Evolutionary conservation across 2,329 filamentous ascomycete genomes (phyloP).

Genomic region (Trichoderma sp.): DNA sequence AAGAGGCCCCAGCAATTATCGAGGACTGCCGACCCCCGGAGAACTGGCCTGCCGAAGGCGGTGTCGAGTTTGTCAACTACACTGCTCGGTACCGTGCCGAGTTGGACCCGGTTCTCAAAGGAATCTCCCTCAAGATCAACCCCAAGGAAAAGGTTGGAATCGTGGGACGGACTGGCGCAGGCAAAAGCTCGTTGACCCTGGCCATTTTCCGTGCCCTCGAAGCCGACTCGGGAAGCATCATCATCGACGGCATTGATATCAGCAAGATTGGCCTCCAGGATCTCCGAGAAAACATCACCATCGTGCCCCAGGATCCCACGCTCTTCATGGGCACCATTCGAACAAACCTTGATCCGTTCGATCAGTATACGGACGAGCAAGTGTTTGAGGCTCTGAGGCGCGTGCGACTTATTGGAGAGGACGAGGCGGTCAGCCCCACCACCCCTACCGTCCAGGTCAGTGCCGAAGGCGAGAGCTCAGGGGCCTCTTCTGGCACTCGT

Average conservation of each 20-base stretch:
- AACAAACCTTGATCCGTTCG: slow-evolving; percentile 91
- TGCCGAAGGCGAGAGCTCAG: slow-evolving; percentile 28
- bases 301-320: slow-evolving; percentile 96
- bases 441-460: slow-evolving; percentile 33
- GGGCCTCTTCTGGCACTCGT: slow-evolving; percentile 30
- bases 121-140: slow-evolving; percentile 82
- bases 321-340: slow-evolving; percentile 91
- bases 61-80: slow-evolving; percentile 86
- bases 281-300: slow-evolving; percentile 89
- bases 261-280: slow-evolving; percentile 89
- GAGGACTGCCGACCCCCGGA: slow-evolving; percentile 74
- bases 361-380: slow-evolving; percentile 83
- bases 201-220: slow-evolving; percentile 93
- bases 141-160: slow-evolving; percentile 93
- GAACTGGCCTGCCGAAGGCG: slow-evolving; percentile 83
- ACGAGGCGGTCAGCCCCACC: slow-evolving; percentile 47
- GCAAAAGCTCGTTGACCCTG: slow-evolving; percentile 92
- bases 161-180: slow-evolving; percentile 91
- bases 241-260: slow-evolving; percentile 91
- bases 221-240: slow-evolving; percentile 83
- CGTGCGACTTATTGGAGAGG: slow-evolving; percentile 78
- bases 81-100: slow-evolving; percentile 86
- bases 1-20: slow-evolving; percentile 79
- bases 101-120: slow-evolving; percentile 80
- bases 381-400: slow-evolving; percentile 84